Conservation (phyloP, 805 yeast genomes). For the Sugiyamaella marilandica region DNA sequence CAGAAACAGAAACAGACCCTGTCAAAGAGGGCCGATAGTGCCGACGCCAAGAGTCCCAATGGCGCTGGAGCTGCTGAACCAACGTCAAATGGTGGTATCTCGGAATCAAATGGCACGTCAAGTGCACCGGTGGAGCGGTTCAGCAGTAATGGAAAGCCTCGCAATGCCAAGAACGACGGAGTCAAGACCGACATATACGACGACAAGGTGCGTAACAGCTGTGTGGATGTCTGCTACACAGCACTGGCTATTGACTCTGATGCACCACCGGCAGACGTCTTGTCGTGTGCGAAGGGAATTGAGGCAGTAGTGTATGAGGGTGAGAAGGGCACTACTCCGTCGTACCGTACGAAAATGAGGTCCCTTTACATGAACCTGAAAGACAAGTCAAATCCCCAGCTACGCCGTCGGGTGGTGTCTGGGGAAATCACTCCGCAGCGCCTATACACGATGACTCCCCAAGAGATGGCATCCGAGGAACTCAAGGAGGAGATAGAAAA, state of each 20-base stretch:
- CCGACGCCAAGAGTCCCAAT: constrained; percentile 7
- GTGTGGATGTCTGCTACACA: constrained; percentile 77
- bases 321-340: constrained; percentile 49
- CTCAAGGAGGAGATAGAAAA: constrained; percentile 80
- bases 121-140: constrained; percentile 34
- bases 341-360: constrained; percentile 77
- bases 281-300: constrained; percentile 61
- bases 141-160: constrained; percentile 46
- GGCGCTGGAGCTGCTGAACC: constrained; percentile 20
- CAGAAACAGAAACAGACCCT: constrained; percentile 33
- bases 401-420: constrained; percentile 61
- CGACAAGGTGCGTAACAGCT: constrained; percentile 77
- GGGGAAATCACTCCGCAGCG: constrained; percentile 64
- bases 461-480: constrained; percentile 92
- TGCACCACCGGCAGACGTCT: constrained; percentile 52
- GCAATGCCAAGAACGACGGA: constrained; percentile 80
- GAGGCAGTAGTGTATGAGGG: constrained; percentile 65
- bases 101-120: constrained; percentile 14
- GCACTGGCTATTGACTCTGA: constrained; percentile 81
- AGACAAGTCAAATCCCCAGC: constrained; percentile 83
- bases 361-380: constrained; percentile 82
- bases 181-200: constrained; percentile 64
- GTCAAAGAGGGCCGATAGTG: constrained; percentile 1
- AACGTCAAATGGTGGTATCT: constrained; percentile 7
- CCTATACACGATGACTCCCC: constrained; percentile 79